A percentile compares a stretch with the other conserved stretches of the same genome.
These are phyloP conservation scores for Ogataea hybrid DNA, from an alignment of 1,139 yeast species.

Conservation along the genomic window DNA sequence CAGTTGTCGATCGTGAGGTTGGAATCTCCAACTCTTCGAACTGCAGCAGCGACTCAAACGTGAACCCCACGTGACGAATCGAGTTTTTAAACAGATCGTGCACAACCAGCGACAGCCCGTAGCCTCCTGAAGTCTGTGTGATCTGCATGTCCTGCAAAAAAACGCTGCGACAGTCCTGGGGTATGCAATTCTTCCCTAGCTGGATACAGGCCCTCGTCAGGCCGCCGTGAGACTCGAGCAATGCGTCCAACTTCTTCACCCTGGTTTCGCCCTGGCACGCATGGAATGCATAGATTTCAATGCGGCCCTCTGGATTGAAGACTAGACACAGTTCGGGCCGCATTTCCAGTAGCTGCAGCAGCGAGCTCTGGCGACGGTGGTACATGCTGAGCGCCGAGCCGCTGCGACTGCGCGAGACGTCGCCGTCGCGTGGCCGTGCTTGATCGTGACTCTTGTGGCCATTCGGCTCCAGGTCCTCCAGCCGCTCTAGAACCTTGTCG, in stretches of 20 bases:
- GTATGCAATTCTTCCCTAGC: constrained; percentile 29
- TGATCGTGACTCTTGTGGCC: constrained; percentile 4
- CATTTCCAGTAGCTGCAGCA: constrained; percentile 28
- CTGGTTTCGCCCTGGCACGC: constrained; percentile 41
- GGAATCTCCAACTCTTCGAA: constrained; percentile 15
- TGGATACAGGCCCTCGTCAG: constrained; percentile 14
- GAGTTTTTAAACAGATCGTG: constrained; percentile 51
- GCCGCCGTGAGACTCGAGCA: constrained; percentile 10
- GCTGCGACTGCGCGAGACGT: constrained; percentile 17
- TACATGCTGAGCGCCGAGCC: constrained; percentile 25
- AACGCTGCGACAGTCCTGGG: constrained; percentile 23
- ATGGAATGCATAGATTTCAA: constrained; percentile 48
- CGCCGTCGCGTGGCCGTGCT: constrained; percentile 8
- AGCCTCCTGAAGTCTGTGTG: constrained; percentile 7
- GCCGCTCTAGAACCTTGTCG: constrained; percentile 30
- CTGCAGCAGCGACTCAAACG: constrained; percentile 37
- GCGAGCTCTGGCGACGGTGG: constrained; percentile 18
- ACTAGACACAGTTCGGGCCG: constrained; percentile 59
- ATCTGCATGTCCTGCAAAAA: constrained; percentile 24
- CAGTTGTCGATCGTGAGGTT: neutral
- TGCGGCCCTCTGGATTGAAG: constrained; percentile 42
- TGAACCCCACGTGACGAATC: constrained; percentile 43
- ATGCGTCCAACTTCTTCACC: constrained; percentile 14
- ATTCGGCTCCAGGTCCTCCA: constrained; percentile 15
- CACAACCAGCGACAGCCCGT: constrained; percentile 41